Evolutionary conservation across 1,284 basidiomycete species (phyloP).

Genomic region (Tetrapyrgos nigripes): DNA sequence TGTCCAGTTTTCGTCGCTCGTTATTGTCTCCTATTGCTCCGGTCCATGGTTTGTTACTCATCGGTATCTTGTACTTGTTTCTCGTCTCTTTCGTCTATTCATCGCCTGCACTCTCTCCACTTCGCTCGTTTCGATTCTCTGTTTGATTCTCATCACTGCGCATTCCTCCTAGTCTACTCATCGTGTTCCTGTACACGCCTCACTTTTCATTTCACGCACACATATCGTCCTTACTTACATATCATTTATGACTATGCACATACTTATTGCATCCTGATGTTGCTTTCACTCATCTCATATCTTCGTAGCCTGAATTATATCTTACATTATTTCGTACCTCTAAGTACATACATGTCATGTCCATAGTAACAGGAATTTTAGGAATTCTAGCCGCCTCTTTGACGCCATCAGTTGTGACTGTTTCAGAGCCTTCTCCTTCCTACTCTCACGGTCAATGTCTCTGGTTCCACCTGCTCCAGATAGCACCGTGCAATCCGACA

Average conservation of each 20-base stretch:
- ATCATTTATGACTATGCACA: conserved; percentile 18
- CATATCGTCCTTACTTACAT: neutral
- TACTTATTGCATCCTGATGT: conserved; percentile 5
- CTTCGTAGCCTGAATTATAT: conserved; percentile 7
- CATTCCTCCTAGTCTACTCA: conserved; percentile 21
- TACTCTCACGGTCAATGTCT: conserved; percentile 44
- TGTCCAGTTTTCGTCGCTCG: conserved; percentile 27
- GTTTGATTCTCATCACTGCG: conserved; percentile 19
- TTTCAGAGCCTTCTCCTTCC: conserved; percentile 28
- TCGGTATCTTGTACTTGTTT: conserved; percentile 10
- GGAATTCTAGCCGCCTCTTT: neutral
- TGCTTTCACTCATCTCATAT: conserved; percentile 20
- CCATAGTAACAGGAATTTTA: conserved; percentile 17
- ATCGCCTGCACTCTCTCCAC: conserved; percentile 3
- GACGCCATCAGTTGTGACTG: neutral
- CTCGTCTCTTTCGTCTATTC: conserved; percentile 6
- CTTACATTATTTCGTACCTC: conserved; percentile 22
- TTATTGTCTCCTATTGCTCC: conserved; percentile 12
- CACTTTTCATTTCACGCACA: conserved; percentile 1
- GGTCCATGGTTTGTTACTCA: conserved; percentile 12
- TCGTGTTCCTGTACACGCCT: conserved; percentile 21
- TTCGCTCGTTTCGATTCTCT: conserved; percentile 2
- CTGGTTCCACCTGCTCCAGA: conserved; percentile 51
- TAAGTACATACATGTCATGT: conserved; percentile 44
- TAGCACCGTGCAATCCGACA: conserved; percentile 26